Evolutionary conservation across 2,329 filamentous ascomycete species (phyloP), one percentile per base, ranked within the genome.

Genomic region (Podosphaera aphanis): DNA sequence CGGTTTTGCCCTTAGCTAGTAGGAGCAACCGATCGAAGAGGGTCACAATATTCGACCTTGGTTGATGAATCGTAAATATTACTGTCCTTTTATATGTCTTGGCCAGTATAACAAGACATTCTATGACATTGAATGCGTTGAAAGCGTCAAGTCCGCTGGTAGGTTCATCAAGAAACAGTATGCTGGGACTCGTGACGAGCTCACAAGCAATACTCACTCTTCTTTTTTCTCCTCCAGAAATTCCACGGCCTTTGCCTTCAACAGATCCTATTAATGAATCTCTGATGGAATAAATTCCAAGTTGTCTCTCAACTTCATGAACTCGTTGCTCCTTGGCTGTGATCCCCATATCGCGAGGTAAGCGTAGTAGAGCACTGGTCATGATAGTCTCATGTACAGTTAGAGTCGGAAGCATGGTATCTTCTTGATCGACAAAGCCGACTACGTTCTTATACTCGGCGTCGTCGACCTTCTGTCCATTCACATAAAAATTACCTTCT

Each of bases 361-460:
- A 70, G 53, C 92, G 77, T 43, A 98, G 73, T 16, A 95, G 66
- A 21, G 90, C 90, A 56, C 88, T 95, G 55, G 83, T 94, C 51
- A 94, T 68, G 50, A 98, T 98, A 0, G 90, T 98, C 63, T 98
- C 90, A 60, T 98, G 90, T 7, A 98, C 90, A 0, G 90, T 98
- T 53, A 98, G 67, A 0, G 90, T 98, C 0, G 90, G 79, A 38
- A 98, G 69, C 77, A 98, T 88, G 4, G 88, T 93, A 59, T 98
- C 90, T 58, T 98, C 90, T 63, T 98, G 90, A 55, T 98, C 90
- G 36, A 98, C 90, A 55, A 95, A 98, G 19, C 92, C 90, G 52
- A 94, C 80, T 44, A 95, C 84, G 50, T 76, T 86, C 59, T 82
- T 83, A 64, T 90, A 98, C 50, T 94, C 83, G 25, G 73, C 62